phyloP scores from a whole-genome alignment of 2,329 filamentous ascomycete genomes.

The Thelonectria discophora region DNA sequence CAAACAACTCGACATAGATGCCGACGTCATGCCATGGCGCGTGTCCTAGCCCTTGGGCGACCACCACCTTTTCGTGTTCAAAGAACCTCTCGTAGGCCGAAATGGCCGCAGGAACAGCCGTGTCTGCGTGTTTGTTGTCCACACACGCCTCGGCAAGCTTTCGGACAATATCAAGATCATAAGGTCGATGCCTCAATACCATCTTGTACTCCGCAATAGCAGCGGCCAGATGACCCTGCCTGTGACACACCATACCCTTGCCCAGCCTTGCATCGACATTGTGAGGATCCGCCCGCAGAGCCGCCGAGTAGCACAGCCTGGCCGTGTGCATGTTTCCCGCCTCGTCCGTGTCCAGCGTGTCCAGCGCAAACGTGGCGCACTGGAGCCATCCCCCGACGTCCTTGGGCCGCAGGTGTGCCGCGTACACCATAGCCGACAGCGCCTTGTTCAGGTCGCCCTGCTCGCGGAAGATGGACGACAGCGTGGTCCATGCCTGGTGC shows the following conservation, averaged over 20 bases:
- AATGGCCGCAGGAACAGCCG: slow-evolving; percentile 52
- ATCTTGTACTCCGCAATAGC: slow-evolving; percentile 67
- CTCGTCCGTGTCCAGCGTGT: slow-evolving; percentile 58
- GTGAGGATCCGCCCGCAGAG: slow-evolving; percentile 65
- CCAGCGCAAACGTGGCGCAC: slow-evolving; percentile 65
- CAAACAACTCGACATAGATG: slow-evolving; percentile 84
- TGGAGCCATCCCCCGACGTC: slow-evolving; percentile 67
- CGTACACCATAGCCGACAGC: slow-evolving; percentile 67
- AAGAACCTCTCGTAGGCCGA: slow-evolving; percentile 60
- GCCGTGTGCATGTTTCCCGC: slow-evolving; percentile 61
- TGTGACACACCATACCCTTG: slow-evolving; percentile 66
- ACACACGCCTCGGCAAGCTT: slow-evolving; percentile 66
- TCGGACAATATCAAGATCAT: slow-evolving; percentile 63
- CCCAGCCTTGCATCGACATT: slow-evolving; percentile 67
- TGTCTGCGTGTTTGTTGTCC: slow-evolving; percentile 58
- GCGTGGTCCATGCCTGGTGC: slow-evolving; percentile 69
- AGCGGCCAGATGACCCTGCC: slow-evolving; percentile 61
- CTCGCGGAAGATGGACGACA: slow-evolving; percentile 69
- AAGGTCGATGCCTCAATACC: slow-evolving; percentile 60
- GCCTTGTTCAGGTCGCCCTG: slow-evolving; percentile 65
- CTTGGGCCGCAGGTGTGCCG: slow-evolving; percentile 70
- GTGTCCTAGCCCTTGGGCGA: slow-evolving; percentile 45
- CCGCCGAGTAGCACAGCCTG: slow-evolving; percentile 67
- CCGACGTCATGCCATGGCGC: slow-evolving; percentile 83
- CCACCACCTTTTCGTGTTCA: slow-evolving; percentile 49